A percentile compares a stretch with the other conserved stretches of the same genome.
Conservation (phyloP, 176 grass and related monocot species). For the Aegilops speltoides region DNA sequence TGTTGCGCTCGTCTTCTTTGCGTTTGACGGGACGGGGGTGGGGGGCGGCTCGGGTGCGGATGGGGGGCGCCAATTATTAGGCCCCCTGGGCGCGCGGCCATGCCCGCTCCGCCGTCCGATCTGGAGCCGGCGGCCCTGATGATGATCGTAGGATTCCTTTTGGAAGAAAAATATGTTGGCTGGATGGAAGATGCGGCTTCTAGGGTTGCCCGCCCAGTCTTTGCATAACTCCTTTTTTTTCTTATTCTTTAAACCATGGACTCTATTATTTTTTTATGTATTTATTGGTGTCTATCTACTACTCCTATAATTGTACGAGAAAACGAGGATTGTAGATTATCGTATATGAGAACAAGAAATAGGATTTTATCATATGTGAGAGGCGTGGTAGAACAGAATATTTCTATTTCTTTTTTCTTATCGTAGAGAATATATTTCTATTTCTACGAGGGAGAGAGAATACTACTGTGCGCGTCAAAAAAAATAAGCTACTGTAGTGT, state of each 20-base stretch:
- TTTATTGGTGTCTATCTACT: not conserved
- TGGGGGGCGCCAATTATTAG: constrained; percentile 45
- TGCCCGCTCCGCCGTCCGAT: constrained; percentile 12
- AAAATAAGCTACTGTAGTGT: not conserved
- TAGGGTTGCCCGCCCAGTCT: not conserved
- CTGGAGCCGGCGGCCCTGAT: not conserved
- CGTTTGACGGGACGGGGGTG: not conserved
- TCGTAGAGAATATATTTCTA: no score
- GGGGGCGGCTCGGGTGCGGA: not conserved
- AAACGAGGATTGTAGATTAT: no score
- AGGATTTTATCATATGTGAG: no score
- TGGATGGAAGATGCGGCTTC: not conserved
- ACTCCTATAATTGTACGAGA: no score
- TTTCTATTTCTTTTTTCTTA: no score
- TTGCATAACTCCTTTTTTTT: not conserved
- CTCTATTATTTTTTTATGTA: not conserved
- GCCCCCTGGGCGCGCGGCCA: not conserved
- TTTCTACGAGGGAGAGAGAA: not conserved
- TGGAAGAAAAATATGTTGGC: not conserved
- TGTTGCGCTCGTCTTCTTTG: not conserved
- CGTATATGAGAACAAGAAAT: no score
- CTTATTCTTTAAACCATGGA: not conserved
- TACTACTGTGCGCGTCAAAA: not conserved
- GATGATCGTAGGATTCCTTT: not conserved
- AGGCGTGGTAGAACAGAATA: no score